phyloP scores from a whole-genome alignment of 495 filamentous ascomycete genomes.

The Penicillium simplicissimum region DNA sequence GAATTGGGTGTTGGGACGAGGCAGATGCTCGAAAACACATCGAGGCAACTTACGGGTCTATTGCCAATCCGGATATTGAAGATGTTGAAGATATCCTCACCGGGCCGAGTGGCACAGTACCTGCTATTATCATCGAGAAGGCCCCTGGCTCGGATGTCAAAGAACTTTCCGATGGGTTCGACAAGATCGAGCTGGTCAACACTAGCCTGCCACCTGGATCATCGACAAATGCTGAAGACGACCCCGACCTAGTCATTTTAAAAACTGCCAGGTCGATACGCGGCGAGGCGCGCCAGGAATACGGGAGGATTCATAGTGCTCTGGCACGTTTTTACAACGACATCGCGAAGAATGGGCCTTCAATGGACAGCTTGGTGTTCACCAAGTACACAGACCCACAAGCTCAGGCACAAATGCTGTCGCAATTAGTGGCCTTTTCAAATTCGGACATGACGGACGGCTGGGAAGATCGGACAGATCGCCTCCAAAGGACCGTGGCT shows the following conservation, averaged over 20 bases:
- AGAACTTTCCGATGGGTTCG: constrained; percentile 63
- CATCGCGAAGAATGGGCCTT: constrained; percentile 67
- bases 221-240: constrained; percentile 22
- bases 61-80: constrained; percentile 59
- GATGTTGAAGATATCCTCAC: constrained; percentile 50
- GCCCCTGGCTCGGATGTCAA: constrained; percentile 25
- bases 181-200: constrained; percentile 57
- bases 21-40: constrained; percentile 75
- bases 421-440: constrained; percentile 75
- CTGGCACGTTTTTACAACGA: constrained; percentile 87
- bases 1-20: constrained; percentile 94
- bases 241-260: constrained; percentile 64
- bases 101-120: constrained; percentile 17
- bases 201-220: constrained; percentile 19
- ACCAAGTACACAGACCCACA: constrained; percentile 82
- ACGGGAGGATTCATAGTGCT: constrained; percentile 84
- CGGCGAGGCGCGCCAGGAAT: constrained; percentile 85
- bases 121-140: constrained; percentile 16
- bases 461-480: constrained; percentile 66
- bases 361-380: constrained; percentile 82
- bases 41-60: constrained; percentile 70
- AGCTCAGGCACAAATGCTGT: constrained; percentile 83
- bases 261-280: constrained; percentile 72
- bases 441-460: constrained; percentile 77
- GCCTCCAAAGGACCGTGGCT: constrained; percentile 68